These are phyloP conservation scores for Elsinoe ampelina DNA, from an alignment of 2,329 filamentous ascomycete species.

Conservation along the genomic window DNA sequence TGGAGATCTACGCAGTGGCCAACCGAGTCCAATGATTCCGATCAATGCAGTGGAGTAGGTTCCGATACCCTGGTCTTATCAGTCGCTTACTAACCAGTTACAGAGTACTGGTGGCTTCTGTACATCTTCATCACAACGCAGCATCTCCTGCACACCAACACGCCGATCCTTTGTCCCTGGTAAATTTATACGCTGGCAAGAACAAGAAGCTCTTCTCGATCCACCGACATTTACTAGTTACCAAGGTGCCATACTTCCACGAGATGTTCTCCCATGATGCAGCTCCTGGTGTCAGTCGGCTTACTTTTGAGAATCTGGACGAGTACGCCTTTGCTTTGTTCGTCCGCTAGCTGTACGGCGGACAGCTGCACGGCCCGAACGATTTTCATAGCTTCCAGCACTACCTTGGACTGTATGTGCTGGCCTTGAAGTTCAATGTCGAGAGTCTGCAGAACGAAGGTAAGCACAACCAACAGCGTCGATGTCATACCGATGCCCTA, in stretches of 20 bases:
- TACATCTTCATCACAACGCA: background rate
- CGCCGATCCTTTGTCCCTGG: slow-evolving; percentile 10
- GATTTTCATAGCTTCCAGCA: slow-evolving; percentile 28
- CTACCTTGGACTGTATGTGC: slow-evolving; percentile 27
- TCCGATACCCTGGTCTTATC: background rate
- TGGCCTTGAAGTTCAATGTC: slow-evolving; percentile 23
- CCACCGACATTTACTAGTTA: slow-evolving; percentile 20
- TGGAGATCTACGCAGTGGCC: slow-evolving; percentile 15
- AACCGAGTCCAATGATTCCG: slow-evolving; percentile 18
- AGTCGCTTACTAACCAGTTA: background rate
- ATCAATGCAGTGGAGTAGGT: slow-evolving; percentile 16
- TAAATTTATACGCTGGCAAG: slow-evolving; percentile 21
- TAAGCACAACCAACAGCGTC: slow-evolving; percentile 13
- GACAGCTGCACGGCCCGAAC: slow-evolving; percentile 23
- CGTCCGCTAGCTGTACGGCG: slow-evolving; percentile 25
- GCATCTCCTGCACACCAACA: slow-evolving; percentile 12
- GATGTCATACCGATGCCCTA: background rate
- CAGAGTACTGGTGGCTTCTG: slow-evolving; percentile 14
- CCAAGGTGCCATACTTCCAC: slow-evolving; percentile 24
- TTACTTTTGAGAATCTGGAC: slow-evolving; percentile 23
- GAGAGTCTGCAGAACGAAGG: slow-evolving; percentile 26
- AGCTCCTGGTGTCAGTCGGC: slow-evolving; percentile 15
- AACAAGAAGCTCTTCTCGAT: slow-evolving; percentile 22
- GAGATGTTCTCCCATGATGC: slow-evolving; percentile 18
- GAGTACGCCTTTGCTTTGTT: slow-evolving; percentile 27